These are phyloP conservation scores for Sphaerulina vaccinii DNA, from an alignment of 2,329 filamentous ascomycete species.

Conservation along the genomic window DNA sequence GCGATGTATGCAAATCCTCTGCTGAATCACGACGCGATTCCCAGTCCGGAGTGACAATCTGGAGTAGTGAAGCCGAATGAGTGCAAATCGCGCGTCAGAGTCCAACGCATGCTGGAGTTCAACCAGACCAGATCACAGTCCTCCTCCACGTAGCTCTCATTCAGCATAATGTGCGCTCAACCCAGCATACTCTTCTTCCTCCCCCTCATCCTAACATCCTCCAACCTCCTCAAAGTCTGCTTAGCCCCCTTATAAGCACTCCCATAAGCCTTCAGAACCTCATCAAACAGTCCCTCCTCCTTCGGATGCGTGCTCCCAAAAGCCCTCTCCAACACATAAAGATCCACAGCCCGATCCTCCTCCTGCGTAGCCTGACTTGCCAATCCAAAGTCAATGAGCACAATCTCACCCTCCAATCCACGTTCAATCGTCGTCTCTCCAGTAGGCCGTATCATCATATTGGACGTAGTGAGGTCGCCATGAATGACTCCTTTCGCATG, in stretches of 20 bases:
- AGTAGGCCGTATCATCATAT: conserved; percentile 72
- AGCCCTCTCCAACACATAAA: conserved; percentile 92
- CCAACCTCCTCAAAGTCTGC: conserved; percentile 74
- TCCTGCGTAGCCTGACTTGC: conserved; percentile 78
- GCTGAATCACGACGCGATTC: too few species aligned
- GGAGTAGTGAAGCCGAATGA: too few species aligned
- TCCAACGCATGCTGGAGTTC: too few species aligned
- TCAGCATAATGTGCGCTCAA: conserved; percentile 43
- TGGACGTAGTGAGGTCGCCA: conserved; percentile 95
- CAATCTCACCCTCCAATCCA: conserved; percentile 66
- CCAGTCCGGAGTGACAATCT: too few species aligned
- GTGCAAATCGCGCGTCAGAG: too few species aligned
- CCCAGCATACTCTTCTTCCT: conserved; percentile 97
- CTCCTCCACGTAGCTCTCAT: too few species aligned
- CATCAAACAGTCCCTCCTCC: conserved; percentile 78
- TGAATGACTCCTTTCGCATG: conserved; percentile 87
- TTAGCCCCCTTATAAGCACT: conserved; percentile 72
- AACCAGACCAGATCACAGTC: too few species aligned
- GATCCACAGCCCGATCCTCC: conserved; percentile 90
- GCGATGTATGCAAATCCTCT: too few species aligned
- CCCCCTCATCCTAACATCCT: conserved; percentile 90
- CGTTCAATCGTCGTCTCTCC: too few species aligned
- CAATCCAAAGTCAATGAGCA: conserved; percentile 92
- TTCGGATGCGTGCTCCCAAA: conserved; percentile 93
- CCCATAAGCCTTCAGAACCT: conserved; percentile 72